phyloP scores from a whole-genome alignment of 352 stramenopile genomes.

The Globisporangium rhizosaccharum region DNA sequence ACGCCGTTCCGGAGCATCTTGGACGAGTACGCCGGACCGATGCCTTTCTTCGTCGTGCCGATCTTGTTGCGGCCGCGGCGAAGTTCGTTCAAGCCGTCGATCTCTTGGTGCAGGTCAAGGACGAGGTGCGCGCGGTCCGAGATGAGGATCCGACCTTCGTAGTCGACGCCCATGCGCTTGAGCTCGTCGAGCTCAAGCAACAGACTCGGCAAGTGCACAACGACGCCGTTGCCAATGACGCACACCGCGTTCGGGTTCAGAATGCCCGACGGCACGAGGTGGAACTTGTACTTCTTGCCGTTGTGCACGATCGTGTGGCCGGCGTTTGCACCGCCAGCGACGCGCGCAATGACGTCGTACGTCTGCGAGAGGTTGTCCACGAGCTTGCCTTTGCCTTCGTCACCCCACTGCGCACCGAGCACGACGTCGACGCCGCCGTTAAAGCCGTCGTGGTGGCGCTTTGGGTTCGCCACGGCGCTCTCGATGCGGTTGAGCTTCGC shows the following conservation, averaged over 20 bases:
- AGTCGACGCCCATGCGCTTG: constrained; percentile 85
- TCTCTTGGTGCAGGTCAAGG: constrained; percentile 98
- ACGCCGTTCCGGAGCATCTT: constrained; percentile 99
- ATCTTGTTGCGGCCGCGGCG: constrained; percentile 95
- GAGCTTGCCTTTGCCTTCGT: constrained; percentile 99
- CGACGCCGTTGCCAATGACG: constrained; percentile 98
- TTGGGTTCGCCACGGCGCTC: constrained; percentile 78
- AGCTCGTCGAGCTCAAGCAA: constrained; percentile 93
- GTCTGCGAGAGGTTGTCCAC: constrained; percentile 91
- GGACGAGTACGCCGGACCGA: constrained; percentile 97
- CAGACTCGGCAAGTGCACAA: constrained; percentile 96
- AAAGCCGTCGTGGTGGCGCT: constrained; percentile 56
- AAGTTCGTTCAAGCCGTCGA: constrained; percentile 81
- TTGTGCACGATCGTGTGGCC: constrained; percentile 99
- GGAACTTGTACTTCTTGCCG: constrained; percentile 99
- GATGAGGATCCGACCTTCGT: constrained; percentile 93
- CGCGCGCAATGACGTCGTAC: constrained; percentile 96
- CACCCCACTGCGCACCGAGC: constrained; percentile 97
- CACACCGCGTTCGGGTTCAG: constrained; percentile 94
- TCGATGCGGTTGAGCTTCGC: constrained; percentile 86
- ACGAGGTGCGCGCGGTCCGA: constrained; percentile 98
- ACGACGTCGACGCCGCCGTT: constrained; percentile 89
- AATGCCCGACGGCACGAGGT: constrained; percentile 97
- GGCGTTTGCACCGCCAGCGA: constrained; percentile 97
- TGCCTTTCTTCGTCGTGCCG: constrained; percentile 98